Evolutionary conservation across 2,329 filamentous ascomycete genomes (phyloP), one percentile per base, ranked within the genome.

Genomic region (Bipolaris bicolor): DNA sequence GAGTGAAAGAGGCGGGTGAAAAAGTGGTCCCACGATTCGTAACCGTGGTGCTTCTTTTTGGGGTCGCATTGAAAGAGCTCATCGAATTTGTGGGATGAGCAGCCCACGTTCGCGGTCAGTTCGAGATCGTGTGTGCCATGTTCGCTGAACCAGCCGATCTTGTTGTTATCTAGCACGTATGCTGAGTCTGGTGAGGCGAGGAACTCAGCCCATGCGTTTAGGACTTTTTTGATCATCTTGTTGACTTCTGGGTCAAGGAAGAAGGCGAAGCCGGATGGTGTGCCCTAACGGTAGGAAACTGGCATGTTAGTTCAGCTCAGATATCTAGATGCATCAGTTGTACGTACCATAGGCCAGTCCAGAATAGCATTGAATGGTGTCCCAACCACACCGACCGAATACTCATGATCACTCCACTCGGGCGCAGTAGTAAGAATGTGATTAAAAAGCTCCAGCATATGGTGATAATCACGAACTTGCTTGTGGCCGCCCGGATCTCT

Each of bases 1-100:
- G 84, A 80, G 7, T 76, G 79, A 52, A 90, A 81, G 5, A 78
- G 55, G 5, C 88, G 82, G 0, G 86, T 89, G 76, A 91, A 90
- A 77, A 90, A 91, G 66, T 85, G 78, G 57, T 91, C 88, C 88
- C 88, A 90, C 0, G 86, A 89, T 54, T 80, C 83, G 77, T 80
- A 90, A 16, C 88, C 88, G 60, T 84, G 81, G 67, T 87, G 70
- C 62, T 82, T 75, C 5, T 79, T 78, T 0, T 69, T 74, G 0
- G 85, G 81, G 40, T 89, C 83, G 68, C 87, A 90, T 16, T 82
- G 63, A 71, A 84, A 90, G 67, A 88, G 80, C 16, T 88, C 80
- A 55, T 88, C 81, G 57, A 88, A 88, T 46, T 74, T 79, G 66
- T 81, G 61, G 7, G 43, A 50, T 1, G 61, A 65, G 16, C 64